phyloP scores from a whole-genome alignment of 306 rosid genomes.

The Pterocarpus macrocarpus region DNA sequence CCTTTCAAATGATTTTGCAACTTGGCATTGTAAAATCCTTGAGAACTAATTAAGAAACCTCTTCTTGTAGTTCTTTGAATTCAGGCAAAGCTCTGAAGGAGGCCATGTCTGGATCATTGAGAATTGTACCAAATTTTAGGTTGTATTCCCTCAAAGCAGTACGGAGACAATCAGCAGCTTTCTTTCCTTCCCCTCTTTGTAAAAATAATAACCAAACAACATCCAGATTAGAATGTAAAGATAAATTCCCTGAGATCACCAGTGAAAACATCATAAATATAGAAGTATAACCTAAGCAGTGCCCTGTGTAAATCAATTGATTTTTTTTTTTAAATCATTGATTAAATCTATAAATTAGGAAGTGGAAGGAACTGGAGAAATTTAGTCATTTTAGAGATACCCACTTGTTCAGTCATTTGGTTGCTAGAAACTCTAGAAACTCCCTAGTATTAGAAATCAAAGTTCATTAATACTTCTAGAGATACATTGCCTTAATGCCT shows the following conservation, averaged over 20 bases:
- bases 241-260: neutral
- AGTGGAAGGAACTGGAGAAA: slow-evolving; percentile 27
- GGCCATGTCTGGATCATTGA: slow-evolving; percentile 98
- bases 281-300: slow-evolving; percentile 23
- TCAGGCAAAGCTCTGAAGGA: slow-evolving; percentile 96
- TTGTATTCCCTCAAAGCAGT: slow-evolving; percentile 86
- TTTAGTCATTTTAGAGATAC: slow-evolving; percentile 7
- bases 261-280: neutral
- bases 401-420: slow-evolving; percentile 2
- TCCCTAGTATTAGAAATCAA: neutral
- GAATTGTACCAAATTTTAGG: slow-evolving; percentile 91
- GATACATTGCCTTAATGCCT: slow-evolving; percentile 8
- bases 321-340: neutral
- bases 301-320: neutral
- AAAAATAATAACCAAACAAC: slow-evolving; percentile 53
- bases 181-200: slow-evolving; percentile 96
- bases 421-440: slow-evolving; percentile 11
- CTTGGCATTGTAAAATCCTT: slow-evolving; percentile 15
- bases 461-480: slow-evolving; percentile 3
- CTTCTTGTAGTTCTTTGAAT: slow-evolving; percentile 92
- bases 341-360: slow-evolving; percentile 23
- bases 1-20: slow-evolving; percentile 29
- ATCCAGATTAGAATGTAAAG: slow-evolving; percentile 31
- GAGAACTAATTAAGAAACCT: slow-evolving; percentile 64
- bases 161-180: slow-evolving; percentile 90